Evolutionary conservation across 495 filamentous ascomycete genomes (phyloP), one percentile per base, ranked within the genome.

Genomic region (Lophiotrema nucula): DNA sequence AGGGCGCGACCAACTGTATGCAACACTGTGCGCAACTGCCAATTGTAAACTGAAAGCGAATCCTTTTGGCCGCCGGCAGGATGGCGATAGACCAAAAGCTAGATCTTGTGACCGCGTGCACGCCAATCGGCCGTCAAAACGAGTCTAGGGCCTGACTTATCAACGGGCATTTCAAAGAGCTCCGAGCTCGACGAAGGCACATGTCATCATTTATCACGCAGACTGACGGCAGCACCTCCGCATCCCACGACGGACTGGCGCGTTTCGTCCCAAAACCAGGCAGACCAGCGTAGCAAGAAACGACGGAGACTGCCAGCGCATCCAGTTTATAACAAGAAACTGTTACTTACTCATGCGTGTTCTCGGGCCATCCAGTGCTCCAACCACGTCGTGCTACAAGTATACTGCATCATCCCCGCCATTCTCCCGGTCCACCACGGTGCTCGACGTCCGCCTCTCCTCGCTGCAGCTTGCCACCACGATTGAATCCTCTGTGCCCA

Each of bases 271-370:
- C 26, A 54, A 21, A 43, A 43, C 53, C 28, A 21, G 43, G 25
- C 42, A 37, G 31, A 35, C 21, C 19, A 15, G 16, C 15, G n/a
- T n/a, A n/a, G n/a, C n/a, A 25, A 4, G 56, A 45, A 31, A 16
- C 44, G 50, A 44, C 47, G 35, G 60, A 50, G 59, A 56, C 55
- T 43, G 61, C 61, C 61, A 64, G 46, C 61, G 43, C 61, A 64
- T 24, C 42, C n/a, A 10, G 16, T 42, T 10, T 28, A 33, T 38
- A 48, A 38, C 45, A 35, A 19, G 25, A 54, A 39, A 47, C 48
- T 54, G 48, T 47, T 54, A 26, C 58, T 43, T 33, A 48, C 49
- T 13, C 45, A n/a, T n/a, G n/a, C n/a, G 22, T 33, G 38, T 41
- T 23, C 13, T 26, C 37, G 52, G 38, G 46, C 52, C 52, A 37